Conservation (phyloP, 2,329 filamentous ascomycete genomes). For the Herpotrichia juniperi region DNA sequence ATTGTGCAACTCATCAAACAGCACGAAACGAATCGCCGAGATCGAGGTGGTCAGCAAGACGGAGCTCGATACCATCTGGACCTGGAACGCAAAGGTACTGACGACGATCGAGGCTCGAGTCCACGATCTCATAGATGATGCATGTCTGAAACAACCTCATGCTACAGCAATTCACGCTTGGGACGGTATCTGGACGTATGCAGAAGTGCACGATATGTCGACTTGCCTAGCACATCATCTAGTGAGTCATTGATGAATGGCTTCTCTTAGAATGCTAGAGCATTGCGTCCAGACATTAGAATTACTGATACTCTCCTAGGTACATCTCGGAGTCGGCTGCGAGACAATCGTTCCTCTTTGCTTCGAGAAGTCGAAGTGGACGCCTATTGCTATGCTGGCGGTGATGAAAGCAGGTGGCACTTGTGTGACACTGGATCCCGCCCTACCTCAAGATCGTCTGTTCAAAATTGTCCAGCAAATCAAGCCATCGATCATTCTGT, state of each 20-base stretch:
- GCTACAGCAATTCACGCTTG: slow-evolving; percentile 8
- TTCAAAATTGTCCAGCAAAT: background rate
- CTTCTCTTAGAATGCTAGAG: slow-evolving; percentile 3
- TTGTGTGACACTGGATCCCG: slow-evolving; percentile 24
- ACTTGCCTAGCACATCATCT: slow-evolving; percentile 8
- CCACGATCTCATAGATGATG: slow-evolving; percentile 7
- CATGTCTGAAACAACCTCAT: slow-evolving; percentile 8
- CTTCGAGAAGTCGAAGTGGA: slow-evolving; percentile 20
- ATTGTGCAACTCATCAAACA: slow-evolving; percentile 8
- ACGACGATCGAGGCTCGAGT: slow-evolving; percentile 6
- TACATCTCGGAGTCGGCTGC: slow-evolving; percentile 9
- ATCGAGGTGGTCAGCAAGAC: slow-evolving; percentile 21
- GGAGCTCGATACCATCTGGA: slow-evolving; percentile 41
- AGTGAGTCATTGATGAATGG: background rate
- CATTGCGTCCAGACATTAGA: slow-evolving; percentile 6
- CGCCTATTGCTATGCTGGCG: slow-evolving; percentile 16
- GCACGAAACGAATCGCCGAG: slow-evolving; percentile 9
- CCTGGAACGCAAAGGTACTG: slow-evolving; percentile 8
- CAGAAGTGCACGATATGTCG: slow-evolving; percentile 5
- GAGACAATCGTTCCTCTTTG: slow-evolving; percentile 14
- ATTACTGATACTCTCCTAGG: slow-evolving; percentile 8
- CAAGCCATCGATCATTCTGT: slow-evolving; percentile 1
- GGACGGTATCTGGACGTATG: slow-evolving; percentile 10
- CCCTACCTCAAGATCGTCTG: background rate
- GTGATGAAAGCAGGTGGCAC: slow-evolving; percentile 20